Evolutionary conservation across 306 rosid species (phyloP).

Genomic region (Fragaria vesca): DNA sequence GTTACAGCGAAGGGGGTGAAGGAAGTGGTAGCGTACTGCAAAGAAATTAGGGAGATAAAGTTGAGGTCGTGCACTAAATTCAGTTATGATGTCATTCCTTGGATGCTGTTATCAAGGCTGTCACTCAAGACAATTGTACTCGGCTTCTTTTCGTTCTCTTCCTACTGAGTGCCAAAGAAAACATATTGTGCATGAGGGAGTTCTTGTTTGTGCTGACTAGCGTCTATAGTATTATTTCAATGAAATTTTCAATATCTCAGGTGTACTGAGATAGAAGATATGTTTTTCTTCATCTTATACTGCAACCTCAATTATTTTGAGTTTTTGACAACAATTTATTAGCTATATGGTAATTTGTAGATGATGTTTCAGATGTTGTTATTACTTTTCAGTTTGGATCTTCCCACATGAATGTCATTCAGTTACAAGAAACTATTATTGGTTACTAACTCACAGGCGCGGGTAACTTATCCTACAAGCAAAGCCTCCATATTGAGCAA

Average conservation of each 20-base stretch:
- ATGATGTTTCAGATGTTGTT: constrained; percentile 12
- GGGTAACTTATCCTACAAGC: not conserved
- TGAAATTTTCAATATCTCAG: not conserved
- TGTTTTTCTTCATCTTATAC: not conserved
- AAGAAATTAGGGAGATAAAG: constrained; percentile 53
- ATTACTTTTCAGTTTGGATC: not conserved
- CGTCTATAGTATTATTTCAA: not conserved
- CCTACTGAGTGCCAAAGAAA: constrained; percentile 29
- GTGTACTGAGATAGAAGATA: not conserved
- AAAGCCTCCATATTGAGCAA: not conserved
- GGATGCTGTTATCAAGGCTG: constrained; percentile 47
- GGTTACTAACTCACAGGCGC: not conserved
- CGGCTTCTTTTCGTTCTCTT: constrained; percentile 10
- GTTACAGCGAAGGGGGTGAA: constrained; percentile 60
- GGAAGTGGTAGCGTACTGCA: constrained; percentile 53
- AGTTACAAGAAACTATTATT: not conserved
- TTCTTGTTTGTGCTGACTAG: constrained; percentile 31
- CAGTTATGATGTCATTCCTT: constrained; percentile 35
- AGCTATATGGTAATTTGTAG: not conserved
- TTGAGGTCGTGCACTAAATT: constrained; percentile 43
- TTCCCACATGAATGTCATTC: not conserved
- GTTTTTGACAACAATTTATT: too few species aligned
- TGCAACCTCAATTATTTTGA: not conserved
- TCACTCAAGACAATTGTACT: constrained; percentile 51
- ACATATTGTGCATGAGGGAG: constrained; percentile 55